Evolutionary conservation across 192 early-diverging fungal species (phyloP), one percentile per base, ranked within the genome.

Genomic region (Bifiguratus adelaidae): DNA sequence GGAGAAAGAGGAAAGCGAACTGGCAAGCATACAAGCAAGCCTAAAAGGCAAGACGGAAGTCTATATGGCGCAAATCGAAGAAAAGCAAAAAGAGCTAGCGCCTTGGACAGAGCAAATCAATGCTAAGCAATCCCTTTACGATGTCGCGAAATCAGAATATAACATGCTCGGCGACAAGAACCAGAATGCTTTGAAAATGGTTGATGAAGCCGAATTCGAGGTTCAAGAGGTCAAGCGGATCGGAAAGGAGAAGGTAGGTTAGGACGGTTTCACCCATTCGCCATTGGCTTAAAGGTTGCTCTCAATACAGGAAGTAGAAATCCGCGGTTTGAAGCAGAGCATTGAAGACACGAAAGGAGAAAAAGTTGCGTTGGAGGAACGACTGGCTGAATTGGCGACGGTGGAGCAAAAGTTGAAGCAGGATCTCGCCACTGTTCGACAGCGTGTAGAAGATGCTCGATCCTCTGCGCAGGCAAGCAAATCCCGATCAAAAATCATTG

Each of bases 81-180:
- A 82, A 40, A 77, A 88, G 50, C 88, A 99, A 59, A 75, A 74
- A 20, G 78, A 88, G 47, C 63, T 96, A 15, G 81, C 78, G 4
- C 96, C 94, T 1, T 92, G 86, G 87, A 70, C 68, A 32, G 89
- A 92, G 48, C 84, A 82, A 59, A 79, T 91, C 53, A 81, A 81
- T 38, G 77, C 51, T 22, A 79, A 78, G 42, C 76, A 86, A 56
- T 74, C 82, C 22, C 52, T 67, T 35, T 63, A 92, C n/a, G 81
- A 95, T 44, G 71, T 94, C 47, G 73, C 77, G 9, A 61, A 77
- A 55, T 85, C 93, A 0, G 95, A 98, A 61, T 61, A 76, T 29
- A 61, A 85, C n/a, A 69, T 95, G 19, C 50, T 92, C 4, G 73
- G 82, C 27, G 76, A 82, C 28, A 76, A 77, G 45, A 62, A 62